Evolutionary conservation across 2,329 filamentous ascomycete species (phyloP).

Genomic region (Escovopsis sp.): DNA sequence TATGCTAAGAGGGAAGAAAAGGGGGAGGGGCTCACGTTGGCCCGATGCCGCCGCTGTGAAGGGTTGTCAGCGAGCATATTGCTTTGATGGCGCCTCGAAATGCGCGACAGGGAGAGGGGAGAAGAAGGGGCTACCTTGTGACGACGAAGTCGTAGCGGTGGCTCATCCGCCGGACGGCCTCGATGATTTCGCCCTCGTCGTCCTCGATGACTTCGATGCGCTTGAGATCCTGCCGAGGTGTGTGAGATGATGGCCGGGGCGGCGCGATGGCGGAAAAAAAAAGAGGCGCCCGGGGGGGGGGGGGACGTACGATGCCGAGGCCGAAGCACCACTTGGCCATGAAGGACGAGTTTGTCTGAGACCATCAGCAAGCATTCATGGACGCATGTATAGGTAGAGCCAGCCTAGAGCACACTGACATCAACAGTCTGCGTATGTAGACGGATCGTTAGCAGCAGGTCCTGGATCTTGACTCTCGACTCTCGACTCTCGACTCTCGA

Average conservation of each 20-base stretch:
- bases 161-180: slow-evolving; percentile 79
- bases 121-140: slow-evolving; percentile 40
- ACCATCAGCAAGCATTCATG: slow-evolving; percentile 7
- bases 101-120: too few relatives aligned
- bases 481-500: too few relatives aligned
- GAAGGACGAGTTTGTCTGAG: slow-evolving; percentile 48
- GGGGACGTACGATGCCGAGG: slow-evolving; percentile 38
- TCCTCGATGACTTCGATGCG: slow-evolving; percentile 88
- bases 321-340: slow-evolving; percentile 52
- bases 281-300: too few relatives aligned
- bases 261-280: too few relatives aligned
- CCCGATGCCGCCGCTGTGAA: slow-evolving; percentile 69
- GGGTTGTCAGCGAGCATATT: not conserved
- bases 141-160: slow-evolving; percentile 85
- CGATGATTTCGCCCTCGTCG: slow-evolving; percentile 78
- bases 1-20: slow-evolving; percentile 8
- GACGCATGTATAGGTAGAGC: too few relatives aligned
- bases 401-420: slow-evolving; percentile 10
- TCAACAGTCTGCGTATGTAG: slow-evolving; percentile 24
- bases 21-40: slow-evolving; percentile 53
- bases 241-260: not conserved
- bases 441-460: not conserved
- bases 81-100: not conserved
- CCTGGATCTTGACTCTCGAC: not conserved
- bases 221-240: slow-evolving; percentile 46